Evolutionary conservation across 306 rosid species (phyloP).

Genomic region (Cajanus cajan): DNA sequence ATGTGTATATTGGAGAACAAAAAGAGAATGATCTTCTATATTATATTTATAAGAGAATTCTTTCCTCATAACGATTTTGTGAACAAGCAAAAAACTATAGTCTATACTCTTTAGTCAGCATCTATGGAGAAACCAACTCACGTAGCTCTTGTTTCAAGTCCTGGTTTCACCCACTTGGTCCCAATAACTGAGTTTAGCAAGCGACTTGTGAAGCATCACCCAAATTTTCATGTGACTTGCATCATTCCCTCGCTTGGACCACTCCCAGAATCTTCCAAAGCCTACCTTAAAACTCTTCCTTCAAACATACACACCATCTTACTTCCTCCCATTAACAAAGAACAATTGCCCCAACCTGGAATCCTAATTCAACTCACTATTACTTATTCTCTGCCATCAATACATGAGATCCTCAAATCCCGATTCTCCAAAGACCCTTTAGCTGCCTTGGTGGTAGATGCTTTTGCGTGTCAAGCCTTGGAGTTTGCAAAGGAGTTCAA

Average conservation of each 20-base stretch:
- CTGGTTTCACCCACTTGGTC: slow-evolving; percentile 43
- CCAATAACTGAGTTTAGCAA: slow-evolving; percentile 42
- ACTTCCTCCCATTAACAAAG: slow-evolving; percentile 38
- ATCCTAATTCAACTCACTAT: slow-evolving; percentile 8
- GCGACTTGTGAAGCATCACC: slow-evolving; percentile 22
- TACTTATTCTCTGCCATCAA: slow-evolving; percentile 29
- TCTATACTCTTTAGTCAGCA: neutral
- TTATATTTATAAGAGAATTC: too few relatives aligned
- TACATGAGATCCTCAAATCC: slow-evolving; percentile 21
- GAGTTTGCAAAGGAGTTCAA: slow-evolving; percentile 37
- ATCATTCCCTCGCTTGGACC: slow-evolving; percentile 43
- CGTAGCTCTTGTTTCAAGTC: slow-evolving; percentile 26
- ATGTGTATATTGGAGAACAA: too few relatives aligned
- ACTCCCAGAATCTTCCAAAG: slow-evolving; percentile 27
- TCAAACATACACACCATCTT: slow-evolving; percentile 34
- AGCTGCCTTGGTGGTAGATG: slow-evolving; percentile 27
- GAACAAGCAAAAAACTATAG: too few relatives aligned
- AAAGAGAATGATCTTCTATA: too few relatives aligned
- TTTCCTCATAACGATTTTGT: too few relatives aligned
- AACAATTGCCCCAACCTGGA: slow-evolving; percentile 30
- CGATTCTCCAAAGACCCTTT: neutral
- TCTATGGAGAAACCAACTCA: slow-evolving; percentile 17
- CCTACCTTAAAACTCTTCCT: slow-evolving; percentile 45
- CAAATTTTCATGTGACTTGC: slow-evolving; percentile 40
- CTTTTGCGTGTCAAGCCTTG: slow-evolving; percentile 28